Percentiles rank a stretch among this genome's conserved stretches.
Conservation (phyloP, 768 basidiomycete genomes). For the Lentinula sp. region DNA sequence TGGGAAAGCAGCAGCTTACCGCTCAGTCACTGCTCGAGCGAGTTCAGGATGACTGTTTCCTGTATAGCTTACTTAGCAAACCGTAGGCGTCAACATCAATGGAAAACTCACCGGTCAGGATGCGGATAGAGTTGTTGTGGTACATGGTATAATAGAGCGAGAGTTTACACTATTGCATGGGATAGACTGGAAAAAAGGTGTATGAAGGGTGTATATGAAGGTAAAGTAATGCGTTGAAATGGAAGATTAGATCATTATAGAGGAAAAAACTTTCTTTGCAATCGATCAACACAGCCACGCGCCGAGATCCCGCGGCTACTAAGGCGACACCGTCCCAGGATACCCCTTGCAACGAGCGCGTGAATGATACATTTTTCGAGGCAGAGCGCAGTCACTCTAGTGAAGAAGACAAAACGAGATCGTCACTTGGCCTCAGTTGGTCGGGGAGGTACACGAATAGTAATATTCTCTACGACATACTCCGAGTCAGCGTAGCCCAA, state of each 20-base stretch:
- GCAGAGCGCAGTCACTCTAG: no score
- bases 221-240: not conserved
- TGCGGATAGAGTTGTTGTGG: constrained; percentile 75
- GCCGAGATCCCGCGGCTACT: not conserved
- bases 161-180: constrained; percentile 5
- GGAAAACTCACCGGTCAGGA: constrained; percentile 56
- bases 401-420: not conserved
- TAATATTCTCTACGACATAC: constrained; percentile 94
- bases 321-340: no score
- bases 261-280: not conserved
- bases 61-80: constrained; percentile 25
- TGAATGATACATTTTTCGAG: no score
- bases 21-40: constrained; percentile 91
- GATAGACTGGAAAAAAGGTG: not conserved
- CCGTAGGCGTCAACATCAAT: not conserved
- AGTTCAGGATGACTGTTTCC: constrained; percentile 98
- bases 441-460: constrained; percentile 54
- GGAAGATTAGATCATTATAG: not conserved
- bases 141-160: constrained; percentile 41
- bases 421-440: not conserved
- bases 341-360: no score
- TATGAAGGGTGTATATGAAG: not conserved
- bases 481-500: constrained; percentile 95
- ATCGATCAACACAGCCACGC: not conserved
- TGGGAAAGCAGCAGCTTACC: constrained; percentile 66